phyloP scores from a whole-genome alignment of 768 basidiomycete genomes.

The Russula sp. region DNA sequence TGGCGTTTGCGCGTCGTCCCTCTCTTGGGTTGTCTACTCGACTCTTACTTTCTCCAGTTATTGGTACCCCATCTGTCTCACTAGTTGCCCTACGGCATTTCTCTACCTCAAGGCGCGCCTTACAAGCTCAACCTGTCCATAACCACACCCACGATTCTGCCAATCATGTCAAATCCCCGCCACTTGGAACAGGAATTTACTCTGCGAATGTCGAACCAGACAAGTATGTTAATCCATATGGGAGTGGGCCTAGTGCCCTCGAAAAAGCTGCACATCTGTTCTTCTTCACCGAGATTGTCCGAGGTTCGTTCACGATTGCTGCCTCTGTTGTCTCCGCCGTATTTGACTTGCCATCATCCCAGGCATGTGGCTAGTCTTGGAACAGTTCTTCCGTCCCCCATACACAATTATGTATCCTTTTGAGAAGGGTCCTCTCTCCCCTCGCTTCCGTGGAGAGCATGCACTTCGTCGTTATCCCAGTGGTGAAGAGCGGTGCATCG shows the following conservation, averaged over 20 bases:
- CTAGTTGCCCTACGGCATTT: conserved; percentile 45
- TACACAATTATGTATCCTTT: conserved; percentile 99
- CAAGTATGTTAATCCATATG: conserved; percentile 59
- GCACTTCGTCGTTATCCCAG: conserved; percentile 93
- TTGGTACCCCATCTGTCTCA: conserved; percentile 27
- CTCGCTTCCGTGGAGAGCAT: conserved; percentile 98
- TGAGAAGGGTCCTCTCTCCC: conserved; percentile 96
- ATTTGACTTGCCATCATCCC: conserved; percentile 1
- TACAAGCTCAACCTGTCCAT: conserved; percentile 22
- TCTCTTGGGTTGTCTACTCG: conserved; percentile 47
- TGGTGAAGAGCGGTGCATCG: conserved; percentile 98
- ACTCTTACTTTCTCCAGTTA: conserved; percentile 28
- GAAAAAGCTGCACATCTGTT: conserved; percentile 95
- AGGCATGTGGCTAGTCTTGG: conserved; percentile 98
- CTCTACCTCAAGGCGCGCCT: conserved; percentile 29
- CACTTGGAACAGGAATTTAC: conserved; percentile 28
- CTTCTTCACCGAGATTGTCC: conserved; percentile 97
- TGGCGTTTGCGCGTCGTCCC: conserved; percentile 52
- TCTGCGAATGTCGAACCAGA: conserved; percentile 38
- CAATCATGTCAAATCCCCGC: conserved; percentile 29
- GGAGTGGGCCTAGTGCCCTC: conserved; percentile 77
- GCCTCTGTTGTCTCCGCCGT: conserved; percentile 15
- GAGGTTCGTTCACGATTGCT: conserved; percentile 52
- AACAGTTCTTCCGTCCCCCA: conserved; percentile 88
- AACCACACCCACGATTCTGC: conserved; percentile 20